phyloP scores from a whole-genome alignment of 257 asterid species.

The Henckelia pumila region DNA sequence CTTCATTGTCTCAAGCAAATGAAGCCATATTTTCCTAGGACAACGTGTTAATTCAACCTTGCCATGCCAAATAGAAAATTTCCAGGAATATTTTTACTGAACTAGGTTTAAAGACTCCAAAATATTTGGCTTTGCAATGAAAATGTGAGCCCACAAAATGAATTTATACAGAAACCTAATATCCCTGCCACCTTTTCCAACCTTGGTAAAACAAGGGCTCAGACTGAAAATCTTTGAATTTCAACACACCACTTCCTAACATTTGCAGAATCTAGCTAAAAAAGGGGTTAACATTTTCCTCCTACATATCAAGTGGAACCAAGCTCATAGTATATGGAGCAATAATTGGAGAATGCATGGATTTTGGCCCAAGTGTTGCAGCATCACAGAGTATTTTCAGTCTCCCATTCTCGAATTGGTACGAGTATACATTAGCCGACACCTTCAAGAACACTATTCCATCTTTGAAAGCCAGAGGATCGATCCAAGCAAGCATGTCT shows the following conservation, averaged over 20 bases:
- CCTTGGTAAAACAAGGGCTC: no score
- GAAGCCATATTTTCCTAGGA: not conserved
- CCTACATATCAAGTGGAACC: constrained; percentile 35
- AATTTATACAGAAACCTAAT: not conserved
- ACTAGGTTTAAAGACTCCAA: not conserved
- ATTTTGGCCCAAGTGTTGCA: constrained; percentile 40
- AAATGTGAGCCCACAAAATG: not conserved
- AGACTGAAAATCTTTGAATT: no score
- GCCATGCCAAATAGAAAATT: no score
- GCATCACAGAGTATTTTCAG: constrained; percentile 42
- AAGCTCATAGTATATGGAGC: constrained; percentile 60
- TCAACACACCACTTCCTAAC: not conserved
- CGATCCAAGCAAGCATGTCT: constrained; percentile 32
- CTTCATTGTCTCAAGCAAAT: not conserved
- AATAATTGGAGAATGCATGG: constrained; percentile 46
- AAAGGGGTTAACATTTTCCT: constrained; percentile 16
- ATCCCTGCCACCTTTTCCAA: no score
- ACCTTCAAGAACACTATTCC: constrained; percentile 29
- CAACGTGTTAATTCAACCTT: not conserved
- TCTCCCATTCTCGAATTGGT: constrained; percentile 22
- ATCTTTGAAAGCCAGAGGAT: constrained; percentile 52
- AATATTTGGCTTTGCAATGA: not conserved
- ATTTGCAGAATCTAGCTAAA: not conserved
- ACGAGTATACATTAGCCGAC: constrained; percentile 12
- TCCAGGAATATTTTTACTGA: constrained; percentile 1